Evolutionary conservation across 2,329 filamentous ascomycete genomes (phyloP).

Genomic region (Amauroascus verrucosus): DNA sequence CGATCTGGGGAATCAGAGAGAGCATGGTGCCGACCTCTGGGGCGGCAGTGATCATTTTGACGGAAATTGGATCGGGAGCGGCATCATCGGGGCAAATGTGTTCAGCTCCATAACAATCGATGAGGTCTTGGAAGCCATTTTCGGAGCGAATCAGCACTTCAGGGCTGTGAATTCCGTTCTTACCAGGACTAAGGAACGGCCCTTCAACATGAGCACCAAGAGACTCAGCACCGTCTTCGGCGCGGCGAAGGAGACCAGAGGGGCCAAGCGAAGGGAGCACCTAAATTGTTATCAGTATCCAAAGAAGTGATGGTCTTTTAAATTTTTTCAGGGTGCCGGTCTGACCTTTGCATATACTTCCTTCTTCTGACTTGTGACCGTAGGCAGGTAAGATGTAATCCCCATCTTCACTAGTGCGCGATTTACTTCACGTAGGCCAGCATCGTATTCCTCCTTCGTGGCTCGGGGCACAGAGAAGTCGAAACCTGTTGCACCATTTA

Average conservation of each 20-base stretch:
- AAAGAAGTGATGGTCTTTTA: too few relatives aligned
- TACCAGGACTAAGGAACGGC: slow-evolving; percentile 70
- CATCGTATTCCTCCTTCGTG: slow-evolving; percentile 57
- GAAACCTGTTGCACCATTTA: slow-evolving; percentile 88
- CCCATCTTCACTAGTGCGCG: slow-evolving; percentile 62
- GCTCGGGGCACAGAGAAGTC: slow-evolving; percentile 72
- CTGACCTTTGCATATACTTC: slow-evolving; percentile 68
- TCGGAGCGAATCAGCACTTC: slow-evolving; percentile 57
- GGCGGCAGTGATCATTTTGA: slow-evolving; percentile 78
- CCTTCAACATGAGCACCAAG: slow-evolving; percentile 87
- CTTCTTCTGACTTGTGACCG: slow-evolving; percentile 64
- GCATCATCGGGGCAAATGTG: slow-evolving; percentile 44
- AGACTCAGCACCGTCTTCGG: slow-evolving; percentile 67
- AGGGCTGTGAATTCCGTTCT: slow-evolving; percentile 76
- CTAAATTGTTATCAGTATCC: slow-evolving; percentile 15
- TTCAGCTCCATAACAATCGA: slow-evolving; percentile 49
- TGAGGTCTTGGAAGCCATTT: slow-evolving; percentile 49
- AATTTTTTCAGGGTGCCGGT: too few relatives aligned
- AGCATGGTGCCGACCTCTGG: slow-evolving; percentile 68
- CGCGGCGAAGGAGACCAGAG: slow-evolving; percentile 49
- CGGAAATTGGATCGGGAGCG: slow-evolving; percentile 20
- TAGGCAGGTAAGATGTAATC: slow-evolving; percentile 80
- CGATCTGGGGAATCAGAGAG: slow-evolving; percentile 56
- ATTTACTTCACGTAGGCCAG: slow-evolving; percentile 63
- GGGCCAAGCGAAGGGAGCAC: slow-evolving; percentile 67